Percentiles rank a stretch among this genome's conserved stretches.
These are phyloP conservation scores for Komagataea norvegica DNA, from an alignment of 1,139 yeast genomes.

Conservation along the genomic window DNA sequence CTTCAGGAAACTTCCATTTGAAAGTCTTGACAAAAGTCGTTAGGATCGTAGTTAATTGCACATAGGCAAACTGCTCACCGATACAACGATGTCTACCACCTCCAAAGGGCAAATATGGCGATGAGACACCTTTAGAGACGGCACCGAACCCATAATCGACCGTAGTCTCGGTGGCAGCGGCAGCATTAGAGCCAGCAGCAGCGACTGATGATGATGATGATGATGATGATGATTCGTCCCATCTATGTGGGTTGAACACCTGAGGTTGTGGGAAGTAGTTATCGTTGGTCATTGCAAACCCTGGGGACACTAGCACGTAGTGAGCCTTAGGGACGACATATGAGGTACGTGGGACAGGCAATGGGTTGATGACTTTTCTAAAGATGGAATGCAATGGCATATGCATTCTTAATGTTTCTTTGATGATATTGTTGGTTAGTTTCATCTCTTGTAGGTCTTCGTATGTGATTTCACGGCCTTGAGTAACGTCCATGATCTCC, in stretches of 20 bases:
- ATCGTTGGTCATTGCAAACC: constrained; percentile 76
- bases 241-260: constrained; percentile 78
- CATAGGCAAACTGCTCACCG: constrained; percentile 97
- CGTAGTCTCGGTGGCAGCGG: constrained; percentile 44
- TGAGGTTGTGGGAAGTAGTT: constrained; percentile 72
- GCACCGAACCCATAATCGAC: constrained; percentile 96
- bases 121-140: constrained; percentile 89
- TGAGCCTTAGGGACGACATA: constrained; percentile 87
- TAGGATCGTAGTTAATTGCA: constrained; percentile 85
- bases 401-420: constrained; percentile 92
- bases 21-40: constrained; percentile 70
- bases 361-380: constrained; percentile 78
- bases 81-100: constrained; percentile 99
- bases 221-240: constrained; percentile 77
- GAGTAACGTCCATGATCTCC: constrained; percentile 64
- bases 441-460: constrained; percentile 83
- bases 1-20: constrained; percentile 66
- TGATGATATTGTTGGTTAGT: constrained; percentile 72
- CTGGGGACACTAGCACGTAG: constrained; percentile 89
- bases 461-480: constrained; percentile 56
- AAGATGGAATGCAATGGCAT: constrained; percentile 94
- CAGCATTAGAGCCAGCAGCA: constrained; percentile 33
- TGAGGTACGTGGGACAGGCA: constrained; percentile 75
- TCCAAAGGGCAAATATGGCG: constrained; percentile 96
- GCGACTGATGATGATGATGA: no score